Base-by-base conservation (phyloP, 805 yeast species). In the Lachancea mirantina region DNA sequence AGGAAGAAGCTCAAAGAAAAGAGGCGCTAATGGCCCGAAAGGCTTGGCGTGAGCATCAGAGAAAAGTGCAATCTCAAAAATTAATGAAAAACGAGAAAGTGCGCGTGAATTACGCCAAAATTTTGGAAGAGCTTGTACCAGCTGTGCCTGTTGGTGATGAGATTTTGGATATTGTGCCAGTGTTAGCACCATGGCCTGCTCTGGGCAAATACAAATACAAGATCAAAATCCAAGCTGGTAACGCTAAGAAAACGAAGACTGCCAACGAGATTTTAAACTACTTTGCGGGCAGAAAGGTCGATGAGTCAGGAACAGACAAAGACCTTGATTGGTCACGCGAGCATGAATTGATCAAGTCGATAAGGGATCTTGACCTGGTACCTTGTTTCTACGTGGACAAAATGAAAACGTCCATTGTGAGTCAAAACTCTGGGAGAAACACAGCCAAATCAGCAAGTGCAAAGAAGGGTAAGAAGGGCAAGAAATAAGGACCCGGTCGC, bases 101-200 rank as follows among this genome's bases (percentile, higher is more conserved):
- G 52, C 67, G 53, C 54, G 72, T 55, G 49, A 63, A 53, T 39
- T 66, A 54, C 50, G 64, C 52, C 43, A 67, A 61, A 44, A 69
- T 67, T 31, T 62, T 48, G 30, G 45, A 50, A 11, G 70, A 65
- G 36, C 25, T 64, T 17, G 51, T 53, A 10, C 50, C 61, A 10
- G 42, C 43, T 0, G 36, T 58, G 5, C 30, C 45, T 10, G 36
- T 44, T 10, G 67, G 63, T 1, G 94, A 83, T 49, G 60, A 49
- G 3, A 61, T 83, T 8, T 47, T 65, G 8, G 83, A 76, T 36
- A 75, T 82, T 5, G 70, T 89, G 8, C 94, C 96, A 1, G 76
- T 84, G 13, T 89, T 87, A 67, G 96, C 92, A 0, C 98, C 98
- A 2, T 92, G 96, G 95, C 59, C 72, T 8, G 70, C 96, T 0